Percentiles rank a stretch among this genome's conserved stretches.
phyloP scores from a whole-genome alignment of 1,139 yeast species.

The Blastobotrys elegans region DNA sequence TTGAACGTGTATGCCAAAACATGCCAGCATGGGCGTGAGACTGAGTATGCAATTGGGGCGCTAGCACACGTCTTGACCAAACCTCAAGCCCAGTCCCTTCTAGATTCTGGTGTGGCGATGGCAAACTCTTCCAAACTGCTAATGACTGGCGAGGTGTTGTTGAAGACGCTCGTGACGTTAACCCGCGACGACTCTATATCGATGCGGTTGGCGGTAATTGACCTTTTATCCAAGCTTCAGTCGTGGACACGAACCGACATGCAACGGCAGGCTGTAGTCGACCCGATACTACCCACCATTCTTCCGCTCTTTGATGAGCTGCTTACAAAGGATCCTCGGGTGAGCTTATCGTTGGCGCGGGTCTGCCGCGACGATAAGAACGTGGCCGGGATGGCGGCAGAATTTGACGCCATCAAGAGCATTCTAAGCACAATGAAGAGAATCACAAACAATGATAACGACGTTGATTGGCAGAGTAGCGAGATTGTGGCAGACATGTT shows the following conservation, averaged over 20 bases:
- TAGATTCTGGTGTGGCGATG: slow-evolving; percentile 7
- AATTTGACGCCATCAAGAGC: slow-evolving; percentile 32
- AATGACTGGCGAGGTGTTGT: slow-evolving; percentile 17
- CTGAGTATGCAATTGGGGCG: slow-evolving; percentile 27
- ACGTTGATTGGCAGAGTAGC: slow-evolving; percentile 21
- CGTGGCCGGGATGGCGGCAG: slow-evolving; percentile 34
- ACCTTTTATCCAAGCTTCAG: slow-evolving; percentile 31
- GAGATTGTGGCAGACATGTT: slow-evolving; percentile 29
- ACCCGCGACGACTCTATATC: slow-evolving; percentile 26
- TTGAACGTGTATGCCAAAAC: neutral
- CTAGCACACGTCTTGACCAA: slow-evolving; percentile 26
- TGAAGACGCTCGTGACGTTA: slow-evolving; percentile 25
- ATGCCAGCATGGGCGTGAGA: neutral
- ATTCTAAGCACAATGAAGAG: slow-evolving; percentile 24
- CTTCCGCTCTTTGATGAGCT: slow-evolving; percentile 29
- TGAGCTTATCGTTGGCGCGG: slow-evolving; percentile 29
- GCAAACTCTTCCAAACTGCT: neutral
- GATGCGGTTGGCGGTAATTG: slow-evolving; percentile 32
- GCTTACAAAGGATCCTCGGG: slow-evolving; percentile 26
- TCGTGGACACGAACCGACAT: slow-evolving; percentile 17
- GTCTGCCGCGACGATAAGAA: slow-evolving; percentile 31
- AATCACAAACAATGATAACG: neutral
- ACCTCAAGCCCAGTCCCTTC: slow-evolving; percentile 5
- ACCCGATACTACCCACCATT: slow-evolving; percentile 33
- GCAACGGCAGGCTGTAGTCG: slow-evolving; percentile 25